Evolutionary conservation across 805 yeast genomes (phyloP).

Genomic region (Candida mattraensis): DNA sequence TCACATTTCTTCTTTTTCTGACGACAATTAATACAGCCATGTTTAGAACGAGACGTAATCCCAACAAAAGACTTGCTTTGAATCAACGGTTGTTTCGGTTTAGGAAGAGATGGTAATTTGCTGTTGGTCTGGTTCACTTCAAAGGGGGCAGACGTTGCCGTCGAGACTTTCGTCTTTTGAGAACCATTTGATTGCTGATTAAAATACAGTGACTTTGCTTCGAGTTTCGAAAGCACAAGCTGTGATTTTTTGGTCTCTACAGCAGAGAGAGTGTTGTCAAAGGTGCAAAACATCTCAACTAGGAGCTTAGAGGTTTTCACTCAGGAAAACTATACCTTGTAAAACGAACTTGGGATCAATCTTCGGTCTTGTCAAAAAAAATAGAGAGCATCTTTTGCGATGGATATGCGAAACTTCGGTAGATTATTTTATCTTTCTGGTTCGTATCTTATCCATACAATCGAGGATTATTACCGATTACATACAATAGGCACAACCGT

Average conservation of each 20-base stretch:
- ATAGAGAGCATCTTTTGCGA: no score
- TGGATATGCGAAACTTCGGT: no score
- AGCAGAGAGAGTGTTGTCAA: constrained; percentile 15
- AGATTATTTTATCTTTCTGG: no score
- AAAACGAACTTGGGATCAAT: no score
- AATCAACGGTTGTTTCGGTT: constrained; percentile 17
- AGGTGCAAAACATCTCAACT: constrained; percentile 22
- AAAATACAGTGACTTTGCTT: not conserved
- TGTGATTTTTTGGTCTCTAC: constrained; percentile 8
- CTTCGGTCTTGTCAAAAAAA: no score
- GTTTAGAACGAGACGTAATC: constrained; percentile 34
- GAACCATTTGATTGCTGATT: no score
- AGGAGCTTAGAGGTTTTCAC: no score
- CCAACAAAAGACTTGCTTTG: constrained; percentile 33
- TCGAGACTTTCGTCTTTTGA: not conserved
- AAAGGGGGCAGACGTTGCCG: not conserved
- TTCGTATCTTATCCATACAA: no score
- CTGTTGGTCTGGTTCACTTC: not conserved
- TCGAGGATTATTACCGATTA: no score
- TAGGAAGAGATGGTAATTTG: not conserved
- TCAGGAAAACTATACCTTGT: no score
- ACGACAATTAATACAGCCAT: constrained; percentile 43
- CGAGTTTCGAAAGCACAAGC: not conserved
- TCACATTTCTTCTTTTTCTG: constrained; percentile 51
- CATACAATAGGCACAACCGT: no score